Conservation (phyloP, 2,329 filamentous ascomycete species). For the Aspergillus sp. region DNA sequence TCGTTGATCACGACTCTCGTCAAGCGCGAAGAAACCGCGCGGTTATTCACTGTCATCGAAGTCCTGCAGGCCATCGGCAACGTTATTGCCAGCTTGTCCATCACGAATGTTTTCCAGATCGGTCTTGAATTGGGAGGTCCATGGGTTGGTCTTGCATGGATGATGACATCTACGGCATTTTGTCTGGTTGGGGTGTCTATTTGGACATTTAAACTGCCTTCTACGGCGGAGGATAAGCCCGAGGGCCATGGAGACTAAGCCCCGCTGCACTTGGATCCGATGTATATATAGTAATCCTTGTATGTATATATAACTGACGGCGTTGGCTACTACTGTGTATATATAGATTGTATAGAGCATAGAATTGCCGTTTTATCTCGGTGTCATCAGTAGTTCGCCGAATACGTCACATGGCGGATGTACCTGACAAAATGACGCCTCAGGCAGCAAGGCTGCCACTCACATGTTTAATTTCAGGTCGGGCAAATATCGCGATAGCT, state of each 20-base stretch:
- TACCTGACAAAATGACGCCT: neutral
- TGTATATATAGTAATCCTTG: neutral
- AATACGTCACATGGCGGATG: neutral
- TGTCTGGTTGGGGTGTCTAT: conserved; percentile 29
- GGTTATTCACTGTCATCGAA: conserved; percentile 51
- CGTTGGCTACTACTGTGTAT: neutral
- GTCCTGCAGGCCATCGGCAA: conserved; percentile 50
- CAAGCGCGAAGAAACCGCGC: conserved; percentile 48
- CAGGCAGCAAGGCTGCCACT: conserved; percentile 10
- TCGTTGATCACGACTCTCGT: conserved; percentile 51
- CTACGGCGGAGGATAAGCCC: conserved; percentile 7
- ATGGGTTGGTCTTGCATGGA: conserved; percentile 52
- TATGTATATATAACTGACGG: neutral
- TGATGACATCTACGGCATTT: conserved; percentile 39
- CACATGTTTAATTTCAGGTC: conserved; percentile 5
- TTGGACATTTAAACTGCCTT: conserved; percentile 28
- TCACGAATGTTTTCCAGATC: conserved; percentile 48
- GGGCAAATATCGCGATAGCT: neutral
- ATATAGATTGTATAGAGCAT: neutral
- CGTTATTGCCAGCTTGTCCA: conserved; percentile 48
- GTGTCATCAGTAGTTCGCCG: too few relatives aligned
- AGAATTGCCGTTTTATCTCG: too few relatives aligned
- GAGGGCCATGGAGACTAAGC: conserved; percentile 2
- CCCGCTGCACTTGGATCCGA: neutral
- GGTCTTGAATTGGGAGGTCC: conserved; percentile 47